Percentiles rank a stretch among this genome's conserved stretches.
Conservation (phyloP, 2,329 filamentous ascomycete genomes). For the Monosporascus cannonballus region DNA sequence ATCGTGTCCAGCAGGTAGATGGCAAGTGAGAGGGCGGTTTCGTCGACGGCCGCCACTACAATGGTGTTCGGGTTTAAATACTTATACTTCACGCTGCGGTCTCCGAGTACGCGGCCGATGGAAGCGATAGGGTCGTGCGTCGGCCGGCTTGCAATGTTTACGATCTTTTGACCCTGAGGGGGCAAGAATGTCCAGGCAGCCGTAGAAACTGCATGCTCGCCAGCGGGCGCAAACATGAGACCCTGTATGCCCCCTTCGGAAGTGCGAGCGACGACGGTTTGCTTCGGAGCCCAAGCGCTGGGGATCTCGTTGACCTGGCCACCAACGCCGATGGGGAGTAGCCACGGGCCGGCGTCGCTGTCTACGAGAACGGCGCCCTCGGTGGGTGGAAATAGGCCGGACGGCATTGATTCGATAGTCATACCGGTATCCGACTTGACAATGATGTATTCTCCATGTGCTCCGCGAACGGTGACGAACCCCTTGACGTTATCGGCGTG, state of each 20-base stretch:
- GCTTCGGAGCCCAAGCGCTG: constrained; percentile 39
- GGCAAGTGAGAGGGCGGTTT: constrained; percentile 52
- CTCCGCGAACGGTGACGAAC: constrained; percentile 51
- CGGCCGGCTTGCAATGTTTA: constrained; percentile 61
- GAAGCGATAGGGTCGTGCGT: constrained; percentile 84
- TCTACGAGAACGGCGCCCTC: constrained; percentile 47
- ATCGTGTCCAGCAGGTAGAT: constrained; percentile 81
- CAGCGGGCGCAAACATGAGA: constrained; percentile 42
- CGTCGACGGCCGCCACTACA: constrained; percentile 64
- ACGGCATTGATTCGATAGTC: constrained; percentile 36
- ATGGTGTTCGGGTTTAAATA: constrained; percentile 86
- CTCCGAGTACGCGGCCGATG: constrained; percentile 87
- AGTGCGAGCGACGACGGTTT: constrained; percentile 49
- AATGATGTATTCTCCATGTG: constrained; percentile 56
- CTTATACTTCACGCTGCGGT: constrained; percentile 94
- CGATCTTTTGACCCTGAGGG: constrained; percentile 59
- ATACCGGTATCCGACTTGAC: constrained; percentile 49
- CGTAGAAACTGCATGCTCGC: constrained; percentile 35
- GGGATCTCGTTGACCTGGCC: constrained; percentile 44
- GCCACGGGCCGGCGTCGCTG: constrained; percentile 43
- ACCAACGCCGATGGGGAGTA: constrained; percentile 46
- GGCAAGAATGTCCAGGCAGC: constrained; percentile 70
- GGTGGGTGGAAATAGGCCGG: constrained; percentile 33
- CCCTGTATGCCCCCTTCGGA: constrained; percentile 47
- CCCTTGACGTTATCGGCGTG: constrained; percentile 52